phyloP scores from a whole-genome alignment of 352 stramenopile species.

The Blastocystis sp. region DNA sequence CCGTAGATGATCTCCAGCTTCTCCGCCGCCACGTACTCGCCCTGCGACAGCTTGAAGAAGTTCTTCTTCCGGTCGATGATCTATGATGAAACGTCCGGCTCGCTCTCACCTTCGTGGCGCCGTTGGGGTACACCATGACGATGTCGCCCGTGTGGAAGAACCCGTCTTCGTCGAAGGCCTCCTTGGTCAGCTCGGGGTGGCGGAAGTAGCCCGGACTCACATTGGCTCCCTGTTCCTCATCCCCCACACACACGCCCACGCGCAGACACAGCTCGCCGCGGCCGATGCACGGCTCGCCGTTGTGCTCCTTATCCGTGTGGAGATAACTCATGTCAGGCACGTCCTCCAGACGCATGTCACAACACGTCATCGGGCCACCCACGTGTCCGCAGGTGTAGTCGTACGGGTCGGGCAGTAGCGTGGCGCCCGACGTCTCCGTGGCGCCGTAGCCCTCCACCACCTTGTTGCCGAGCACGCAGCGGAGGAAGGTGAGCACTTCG shows the following conservation, averaged over 20 bases:
- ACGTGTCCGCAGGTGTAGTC: slow-evolving; percentile 51
- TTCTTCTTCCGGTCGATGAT: slow-evolving; percentile 81
- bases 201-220: slow-evolving; percentile 80
- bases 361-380: slow-evolving; percentile 30
- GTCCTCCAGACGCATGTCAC: slow-evolving; percentile 76
- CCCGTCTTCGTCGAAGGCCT: slow-evolving; percentile 76
- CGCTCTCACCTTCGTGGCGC: slow-evolving; percentile 71
- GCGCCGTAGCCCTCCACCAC: slow-evolving; percentile 57
- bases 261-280: slow-evolving; percentile 71
- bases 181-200: slow-evolving; percentile 76
- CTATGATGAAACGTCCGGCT: slow-evolving; percentile 44
- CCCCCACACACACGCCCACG: background rate
- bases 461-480: slow-evolving; percentile 48
- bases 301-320: slow-evolving; percentile 37
- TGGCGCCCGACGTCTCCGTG: slow-evolving; percentile 42
- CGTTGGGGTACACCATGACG: slow-evolving; percentile 78
- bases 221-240: slow-evolving; percentile 71
- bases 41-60: slow-evolving; percentile 66
- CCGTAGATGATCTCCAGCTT: slow-evolving; percentile 79
- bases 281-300: slow-evolving; percentile 33
- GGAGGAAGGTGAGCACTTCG: slow-evolving; percentile 30
- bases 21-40: slow-evolving; percentile 75
- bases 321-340: slow-evolving; percentile 79
- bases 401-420: background rate
- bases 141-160: slow-evolving; percentile 82